Evolutionary conservation across 495 filamentous ascomycete species (phyloP).

Genomic region (Tuber borchii): DNA sequence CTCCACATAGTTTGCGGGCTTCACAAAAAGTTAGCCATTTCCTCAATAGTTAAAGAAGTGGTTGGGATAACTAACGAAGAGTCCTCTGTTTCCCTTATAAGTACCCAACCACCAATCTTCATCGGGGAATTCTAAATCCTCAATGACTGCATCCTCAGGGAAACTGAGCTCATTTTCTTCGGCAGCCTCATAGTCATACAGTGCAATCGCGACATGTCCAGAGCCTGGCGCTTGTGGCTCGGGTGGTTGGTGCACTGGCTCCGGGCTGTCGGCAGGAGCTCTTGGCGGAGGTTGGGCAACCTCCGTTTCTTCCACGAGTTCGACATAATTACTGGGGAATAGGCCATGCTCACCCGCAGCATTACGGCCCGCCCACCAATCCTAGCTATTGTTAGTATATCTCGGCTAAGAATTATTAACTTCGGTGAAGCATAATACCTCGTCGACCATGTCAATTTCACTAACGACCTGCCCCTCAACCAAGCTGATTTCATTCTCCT

Average conservation of each 20-base stretch:
- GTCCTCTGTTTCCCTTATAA: slow-evolving; percentile 66
- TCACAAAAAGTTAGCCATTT: slow-evolving; percentile 14
- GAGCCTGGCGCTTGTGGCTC: slow-evolving; percentile 39
- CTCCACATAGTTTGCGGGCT: slow-evolving; percentile 50
- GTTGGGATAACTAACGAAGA: slow-evolving; percentile 54
- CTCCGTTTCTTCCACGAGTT: slow-evolving; percentile 64
- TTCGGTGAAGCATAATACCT: slow-evolving; percentile 30
- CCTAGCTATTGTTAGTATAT: slow-evolving; percentile 41
- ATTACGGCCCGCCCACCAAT: slow-evolving; percentile 97
- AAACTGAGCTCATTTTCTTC: slow-evolving; percentile 97
- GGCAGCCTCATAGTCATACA: slow-evolving; percentile 95
- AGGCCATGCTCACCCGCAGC: slow-evolving; percentile 70
- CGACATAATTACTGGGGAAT: slow-evolving; percentile 96
- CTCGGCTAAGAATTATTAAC: neutral
- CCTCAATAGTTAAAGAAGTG: neutral
- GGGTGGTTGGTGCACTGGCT: slow-evolving; percentile 38
- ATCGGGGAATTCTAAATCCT: slow-evolving; percentile 72
- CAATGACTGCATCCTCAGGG: slow-evolving; percentile 75
- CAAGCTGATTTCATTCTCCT: slow-evolving; percentile 92
- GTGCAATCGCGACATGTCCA: slow-evolving; percentile 66
- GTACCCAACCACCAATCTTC: slow-evolving; percentile 98
- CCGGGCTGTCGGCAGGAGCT: slow-evolving; percentile 13
- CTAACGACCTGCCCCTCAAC: slow-evolving; percentile 84
- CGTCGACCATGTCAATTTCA: slow-evolving; percentile 96
- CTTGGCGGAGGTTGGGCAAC: slow-evolving; percentile 32